These are phyloP conservation scores for Saturnispora silvae DNA, from an alignment of 805 yeast genomes.

Conservation along the genomic window DNA sequence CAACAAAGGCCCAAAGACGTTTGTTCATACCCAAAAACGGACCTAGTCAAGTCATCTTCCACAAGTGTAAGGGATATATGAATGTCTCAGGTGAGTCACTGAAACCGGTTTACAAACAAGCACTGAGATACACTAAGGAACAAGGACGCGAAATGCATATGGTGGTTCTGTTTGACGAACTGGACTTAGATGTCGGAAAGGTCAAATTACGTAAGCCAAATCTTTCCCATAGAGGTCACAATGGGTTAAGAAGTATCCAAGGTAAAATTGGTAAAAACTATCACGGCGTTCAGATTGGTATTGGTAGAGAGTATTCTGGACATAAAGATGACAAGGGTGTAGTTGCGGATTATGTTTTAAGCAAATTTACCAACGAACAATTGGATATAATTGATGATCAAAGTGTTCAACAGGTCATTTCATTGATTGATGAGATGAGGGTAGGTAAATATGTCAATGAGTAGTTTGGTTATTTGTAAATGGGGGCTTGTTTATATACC, in stretches of 20 bases:
- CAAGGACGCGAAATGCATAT: slow-evolving; percentile 28
- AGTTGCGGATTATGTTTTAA: slow-evolving; percentile 56
- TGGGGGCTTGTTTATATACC: too few relatives aligned
- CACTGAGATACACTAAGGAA: slow-evolving; percentile 19
- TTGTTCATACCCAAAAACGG: slow-evolving; percentile 2
- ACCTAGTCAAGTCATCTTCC: slow-evolving; percentile 9
- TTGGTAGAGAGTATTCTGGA: slow-evolving; percentile 51
- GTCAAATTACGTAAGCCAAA: slow-evolving; percentile 50
- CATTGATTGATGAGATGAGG: slow-evolving; percentile 28
- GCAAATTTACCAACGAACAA: slow-evolving; percentile 40
- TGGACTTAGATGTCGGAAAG: slow-evolving; percentile 56
- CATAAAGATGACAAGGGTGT: slow-evolving; percentile 21
- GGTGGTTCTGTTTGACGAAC: slow-evolving; percentile 71
- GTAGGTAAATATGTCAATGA: slow-evolving; percentile 22
- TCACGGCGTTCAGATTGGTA: slow-evolving; percentile 65
- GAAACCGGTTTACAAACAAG: slow-evolving; percentile 31
- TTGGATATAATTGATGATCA: slow-evolving; percentile 28
- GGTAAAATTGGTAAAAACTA: slow-evolving; percentile 37
- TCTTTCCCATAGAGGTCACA: slow-evolving; percentile 70
- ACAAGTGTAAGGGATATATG: slow-evolving; percentile 36
- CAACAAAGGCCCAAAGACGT: neutral
- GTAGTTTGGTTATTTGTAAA: neutral
- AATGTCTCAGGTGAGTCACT: slow-evolving; percentile 49
- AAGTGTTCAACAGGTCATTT: slow-evolving; percentile 32
- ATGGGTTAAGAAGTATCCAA: slow-evolving; percentile 61